Evolutionary conservation across 1,139 yeast species (phyloP).

Genomic region (Petasospora fabianii): DNA sequence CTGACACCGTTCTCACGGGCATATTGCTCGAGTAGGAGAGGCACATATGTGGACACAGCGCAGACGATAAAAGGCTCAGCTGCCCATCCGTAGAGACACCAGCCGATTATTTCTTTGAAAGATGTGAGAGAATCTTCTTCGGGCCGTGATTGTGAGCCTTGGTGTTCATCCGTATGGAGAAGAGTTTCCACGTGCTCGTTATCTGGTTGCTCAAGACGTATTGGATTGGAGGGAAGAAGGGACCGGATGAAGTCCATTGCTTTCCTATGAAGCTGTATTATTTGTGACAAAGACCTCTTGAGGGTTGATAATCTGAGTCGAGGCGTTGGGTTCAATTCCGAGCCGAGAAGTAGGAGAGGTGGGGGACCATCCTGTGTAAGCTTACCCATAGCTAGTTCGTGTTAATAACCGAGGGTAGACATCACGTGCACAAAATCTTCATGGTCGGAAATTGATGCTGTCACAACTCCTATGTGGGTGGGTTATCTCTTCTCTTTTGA

Average conservation of each 20-base stretch:
- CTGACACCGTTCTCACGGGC: conserved; percentile 65
- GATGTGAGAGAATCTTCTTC: conserved; percentile 26
- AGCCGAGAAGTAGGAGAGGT: too few species aligned
- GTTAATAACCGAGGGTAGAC: too few species aligned
- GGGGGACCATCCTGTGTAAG: too few species aligned
- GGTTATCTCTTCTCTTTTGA: too few species aligned
- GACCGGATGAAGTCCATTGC: not conserved
- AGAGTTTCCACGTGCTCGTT: not conserved
- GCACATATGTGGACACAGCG: conserved; percentile 69
- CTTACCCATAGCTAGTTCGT: too few species aligned
- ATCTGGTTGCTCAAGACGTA: not conserved
- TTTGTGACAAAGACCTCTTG: too few species aligned
- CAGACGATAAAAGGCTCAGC: conserved; percentile 73
- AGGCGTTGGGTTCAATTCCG: too few species aligned
- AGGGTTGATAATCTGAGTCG: too few species aligned
- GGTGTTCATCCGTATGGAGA: not conserved
- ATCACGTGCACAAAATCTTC: too few species aligned
- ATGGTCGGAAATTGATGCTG: too few species aligned
- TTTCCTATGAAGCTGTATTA: too few species aligned
- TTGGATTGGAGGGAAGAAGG: not conserved
- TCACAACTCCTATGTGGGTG: too few species aligned
- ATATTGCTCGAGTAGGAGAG: conserved; percentile 58
- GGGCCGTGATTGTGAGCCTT: not conserved
- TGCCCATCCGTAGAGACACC: conserved; percentile 62
- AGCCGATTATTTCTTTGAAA: conserved; percentile 39